Conservation (phyloP, 495 filamentous ascomycete genomes). For the Penicillium canariense region DNA sequence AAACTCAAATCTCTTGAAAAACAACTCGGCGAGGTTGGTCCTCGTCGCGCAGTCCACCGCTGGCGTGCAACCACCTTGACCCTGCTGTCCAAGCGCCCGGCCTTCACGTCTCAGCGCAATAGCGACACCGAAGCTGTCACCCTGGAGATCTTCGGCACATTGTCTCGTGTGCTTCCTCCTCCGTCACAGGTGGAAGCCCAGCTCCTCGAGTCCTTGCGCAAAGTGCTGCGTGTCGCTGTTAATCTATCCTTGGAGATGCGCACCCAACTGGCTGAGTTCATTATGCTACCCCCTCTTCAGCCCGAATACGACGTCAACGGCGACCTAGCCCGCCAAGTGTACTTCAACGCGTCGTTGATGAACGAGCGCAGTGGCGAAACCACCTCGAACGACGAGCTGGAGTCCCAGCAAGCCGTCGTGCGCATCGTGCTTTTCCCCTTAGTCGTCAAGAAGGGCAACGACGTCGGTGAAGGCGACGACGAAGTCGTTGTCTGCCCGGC, state of each 20-base stretch:
- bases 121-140: constrained; percentile 88
- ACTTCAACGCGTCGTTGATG: constrained; percentile 89
- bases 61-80: constrained; percentile 95
- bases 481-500: constrained; percentile 93
- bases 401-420: constrained; percentile 71
- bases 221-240: constrained; percentile 79
- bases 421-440: constrained; percentile 90
- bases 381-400: constrained; percentile 70
- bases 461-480: constrained; percentile 76
- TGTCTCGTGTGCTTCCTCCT: constrained; percentile 79
- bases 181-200: constrained; percentile 70
- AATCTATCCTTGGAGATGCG: constrained; percentile 94
- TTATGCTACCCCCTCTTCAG: constrained; percentile 94
- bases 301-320: constrained; percentile 93
- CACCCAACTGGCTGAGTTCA: constrained; percentile 90
- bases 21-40: constrained; percentile 81
- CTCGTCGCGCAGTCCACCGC: constrained; percentile 77
- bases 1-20: constrained; percentile 94
- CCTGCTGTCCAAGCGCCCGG: constrained; percentile 70
- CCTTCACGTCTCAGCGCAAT: constrained; percentile 71
- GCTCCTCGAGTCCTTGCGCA: constrained; percentile 75
- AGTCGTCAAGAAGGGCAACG: constrained; percentile 91
- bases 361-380: constrained; percentile 78
- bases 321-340: constrained; percentile 75
- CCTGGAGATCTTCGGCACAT: constrained; percentile 74